Percentiles rank a stretch among this genome's conserved stretches.
phyloP scores from a whole-genome alignment of 73 alveolate genomes.

The Stentor coeruleus region DNA sequence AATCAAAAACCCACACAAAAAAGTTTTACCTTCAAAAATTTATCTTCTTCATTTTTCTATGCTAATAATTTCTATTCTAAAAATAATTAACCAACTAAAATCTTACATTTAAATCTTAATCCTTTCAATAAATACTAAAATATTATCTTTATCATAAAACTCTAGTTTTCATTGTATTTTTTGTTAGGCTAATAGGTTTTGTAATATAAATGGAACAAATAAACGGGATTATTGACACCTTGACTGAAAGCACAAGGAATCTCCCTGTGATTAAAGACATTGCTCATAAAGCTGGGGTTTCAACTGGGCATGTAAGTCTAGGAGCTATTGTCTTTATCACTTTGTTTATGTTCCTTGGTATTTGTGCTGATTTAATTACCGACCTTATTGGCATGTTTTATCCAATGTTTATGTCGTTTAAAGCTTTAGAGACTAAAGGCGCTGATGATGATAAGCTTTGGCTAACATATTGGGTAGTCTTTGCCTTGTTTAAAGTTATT shows the following conservation, averaged over 20 bases:
- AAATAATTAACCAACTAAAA: too few relatives aligned
- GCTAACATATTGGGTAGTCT: conserved; percentile 85
- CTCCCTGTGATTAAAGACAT: conserved; percentile 39
- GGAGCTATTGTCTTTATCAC: conserved; percentile 28
- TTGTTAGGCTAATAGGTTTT: too few relatives aligned
- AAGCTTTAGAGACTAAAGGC: conserved; percentile 69
- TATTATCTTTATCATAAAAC: too few relatives aligned
- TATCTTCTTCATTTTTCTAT: too few relatives aligned
- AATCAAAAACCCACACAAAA: too few relatives aligned
- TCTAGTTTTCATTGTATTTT: too few relatives aligned
- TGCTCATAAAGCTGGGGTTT: conserved; percentile 41
- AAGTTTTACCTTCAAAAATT: too few relatives aligned
- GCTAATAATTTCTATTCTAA: too few relatives aligned
- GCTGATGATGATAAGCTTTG: conserved; percentile 72
- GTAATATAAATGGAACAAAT: conserved; percentile 20
- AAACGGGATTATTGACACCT: neutral
- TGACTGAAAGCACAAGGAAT: conserved; percentile 18
- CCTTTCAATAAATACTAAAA: too few relatives aligned
- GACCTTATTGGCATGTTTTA: conserved; percentile 75
- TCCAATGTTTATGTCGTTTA: conserved; percentile 80
- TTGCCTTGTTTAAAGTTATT: conserved; percentile 55
- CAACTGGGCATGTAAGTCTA: conserved; percentile 35
- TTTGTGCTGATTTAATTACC: conserved; percentile 64
- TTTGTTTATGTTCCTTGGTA: conserved; percentile 51
- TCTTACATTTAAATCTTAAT: too few relatives aligned